Conservation (phyloP, 306 rosid species). For the Carpinus fangiana region DNA sequence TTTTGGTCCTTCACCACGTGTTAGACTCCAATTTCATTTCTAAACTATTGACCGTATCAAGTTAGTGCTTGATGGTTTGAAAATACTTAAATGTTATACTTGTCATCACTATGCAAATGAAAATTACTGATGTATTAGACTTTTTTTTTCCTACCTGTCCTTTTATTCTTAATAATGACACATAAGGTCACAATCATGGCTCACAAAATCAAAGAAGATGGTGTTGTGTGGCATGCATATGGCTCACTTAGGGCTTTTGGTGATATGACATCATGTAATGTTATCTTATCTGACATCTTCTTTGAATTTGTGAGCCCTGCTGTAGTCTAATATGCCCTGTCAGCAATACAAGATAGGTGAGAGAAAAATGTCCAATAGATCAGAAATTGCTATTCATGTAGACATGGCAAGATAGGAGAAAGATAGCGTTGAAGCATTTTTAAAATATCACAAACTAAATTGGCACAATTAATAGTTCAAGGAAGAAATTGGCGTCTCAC, state of each 20-base stretch:
- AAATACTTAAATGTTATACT: neutral
- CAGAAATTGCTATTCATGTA: too few relatives aligned
- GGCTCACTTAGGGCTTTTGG: too few relatives aligned
- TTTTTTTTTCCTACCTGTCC: too few relatives aligned
- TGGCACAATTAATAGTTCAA: neutral
- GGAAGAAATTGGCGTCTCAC: neutral
- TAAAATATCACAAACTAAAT: constrained; percentile 6
- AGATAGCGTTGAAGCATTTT: neutral
- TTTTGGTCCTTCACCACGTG: neutral
- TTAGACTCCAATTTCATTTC: too few relatives aligned
- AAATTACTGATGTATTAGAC: too few relatives aligned
- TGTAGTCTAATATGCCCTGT: neutral
- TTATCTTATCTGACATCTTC: neutral
- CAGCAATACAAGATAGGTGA: neutral
- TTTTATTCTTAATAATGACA: neutral
- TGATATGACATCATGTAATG: too few relatives aligned
- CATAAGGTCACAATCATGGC: neutral
- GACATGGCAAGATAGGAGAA: neutral
- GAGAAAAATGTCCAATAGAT: too few relatives aligned
- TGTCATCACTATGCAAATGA: neutral
- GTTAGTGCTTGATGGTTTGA: too few relatives aligned
- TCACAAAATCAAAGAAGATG: neutral
- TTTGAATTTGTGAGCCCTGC: neutral
- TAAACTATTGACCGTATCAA: too few relatives aligned
- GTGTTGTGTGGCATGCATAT: neutral